Base-by-base conservation (phyloP, 1,284 basidiomycete genomes). In the Stygiomarasmius scandens region DNA sequence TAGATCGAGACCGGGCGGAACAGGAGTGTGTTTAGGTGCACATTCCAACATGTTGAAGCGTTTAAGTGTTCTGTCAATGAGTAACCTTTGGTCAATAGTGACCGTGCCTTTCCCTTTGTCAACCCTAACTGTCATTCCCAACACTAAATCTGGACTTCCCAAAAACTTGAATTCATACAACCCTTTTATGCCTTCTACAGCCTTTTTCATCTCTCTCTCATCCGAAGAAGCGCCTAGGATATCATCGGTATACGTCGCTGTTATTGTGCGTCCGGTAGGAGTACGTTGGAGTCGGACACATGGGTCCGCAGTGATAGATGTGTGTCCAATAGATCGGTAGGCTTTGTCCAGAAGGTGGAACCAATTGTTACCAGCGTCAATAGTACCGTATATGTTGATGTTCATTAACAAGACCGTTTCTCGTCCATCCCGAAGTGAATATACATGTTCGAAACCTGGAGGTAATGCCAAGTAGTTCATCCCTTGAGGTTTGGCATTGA, bases 11-110 rank as follows among this genome's bases (percentile, higher is more conserved):
- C 19, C 16, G 2, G n/a, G 32, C 27, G 45, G 65, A 1, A 68
- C 48, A 25, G 67, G 67, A 0, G 66, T 69, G 1, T 56, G 38
- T 32, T 58, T 58, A 0, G 64, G 62, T 19, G 58, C 60, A 12
- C 32, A 55, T 11, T 20, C 47, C 4, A n/a, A 12, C 54, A 55
- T 49, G 11, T 23, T 16, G 19, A 23, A 50, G 16, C 12, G 3
- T 23, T 49, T 23, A 2, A 55, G 3, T 2, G 23, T 41, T 16
- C 41, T 43, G 4, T 24, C 2, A 29, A 55, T 50, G 19, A 55
- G 54, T n/a, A 19, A 22, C 23, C 36, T 3, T 27, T 55, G 54
- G 24, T 55, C 34, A 3, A 55, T 36, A 6, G 54, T 49, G 5
- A 55, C 50, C 12, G 2, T 22, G 9, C 24, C 24, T 1, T 10